These are phyloP conservation scores for Boletellus dicymbophilus DNA, from an alignment of 1,284 basidiomycete species.

Conservation along the genomic window DNA sequence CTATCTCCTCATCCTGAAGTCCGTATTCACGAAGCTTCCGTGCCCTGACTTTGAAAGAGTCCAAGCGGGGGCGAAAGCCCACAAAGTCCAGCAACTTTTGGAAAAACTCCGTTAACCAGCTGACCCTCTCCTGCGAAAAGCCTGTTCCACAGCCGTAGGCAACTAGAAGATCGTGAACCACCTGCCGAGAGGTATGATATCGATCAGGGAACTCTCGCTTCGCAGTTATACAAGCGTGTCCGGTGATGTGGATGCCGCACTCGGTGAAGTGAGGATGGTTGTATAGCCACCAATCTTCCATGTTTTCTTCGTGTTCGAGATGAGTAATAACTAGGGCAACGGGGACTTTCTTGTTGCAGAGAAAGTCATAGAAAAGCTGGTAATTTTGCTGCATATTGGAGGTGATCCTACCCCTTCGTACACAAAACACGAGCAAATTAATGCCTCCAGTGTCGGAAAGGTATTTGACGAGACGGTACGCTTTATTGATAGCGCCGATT, in stretches of 20 bases:
- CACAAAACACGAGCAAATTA: constrained; percentile 38
- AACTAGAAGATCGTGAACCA: constrained; percentile 27
- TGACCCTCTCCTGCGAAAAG: constrained; percentile 24
- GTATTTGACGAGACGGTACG: constrained; percentile 25
- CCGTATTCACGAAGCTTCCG: constrained; percentile 33
- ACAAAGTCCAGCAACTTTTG: constrained; percentile 26
- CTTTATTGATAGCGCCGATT: constrained; percentile 32
- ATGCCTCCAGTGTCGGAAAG: constrained; percentile 33
- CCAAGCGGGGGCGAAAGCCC: constrained; percentile 24
- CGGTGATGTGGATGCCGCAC: constrained; percentile 18
- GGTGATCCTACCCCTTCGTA: constrained; percentile 37
- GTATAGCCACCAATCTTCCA: constrained; percentile 30
- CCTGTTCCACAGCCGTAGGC: constrained; percentile 20
- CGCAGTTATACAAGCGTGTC: constrained; percentile 31
- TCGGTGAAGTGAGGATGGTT: constrained; percentile 20
- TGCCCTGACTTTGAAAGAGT: constrained; percentile 25
- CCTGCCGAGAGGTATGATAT: constrained; percentile 22
- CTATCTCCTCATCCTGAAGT: constrained; percentile 26
- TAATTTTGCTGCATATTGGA: constrained; percentile 34
- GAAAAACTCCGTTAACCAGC: constrained; percentile 29
- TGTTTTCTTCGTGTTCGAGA: constrained; percentile 29
- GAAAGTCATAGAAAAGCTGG: constrained; percentile 33
- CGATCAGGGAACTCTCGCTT: constrained; percentile 28
- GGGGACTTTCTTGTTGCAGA: constrained; percentile 32
- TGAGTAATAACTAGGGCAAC: constrained; percentile 29